These are phyloP conservation scores for Pilatotrama ljubarskyi DNA, from an alignment of 768 basidiomycete species.

Conservation along the genomic window DNA sequence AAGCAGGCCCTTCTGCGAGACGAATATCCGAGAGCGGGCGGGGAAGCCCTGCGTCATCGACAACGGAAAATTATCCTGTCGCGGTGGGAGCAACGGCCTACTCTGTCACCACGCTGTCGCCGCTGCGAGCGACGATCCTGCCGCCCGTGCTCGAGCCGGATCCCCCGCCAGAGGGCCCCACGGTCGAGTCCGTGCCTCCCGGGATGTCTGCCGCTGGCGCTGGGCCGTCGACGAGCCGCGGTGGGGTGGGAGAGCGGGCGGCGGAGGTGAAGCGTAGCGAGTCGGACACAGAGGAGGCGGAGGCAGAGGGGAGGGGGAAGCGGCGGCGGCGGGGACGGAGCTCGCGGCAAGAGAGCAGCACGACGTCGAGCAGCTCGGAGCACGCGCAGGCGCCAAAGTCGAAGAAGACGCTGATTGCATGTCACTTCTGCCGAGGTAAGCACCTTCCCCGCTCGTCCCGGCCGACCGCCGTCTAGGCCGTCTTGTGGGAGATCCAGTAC, in stretches of 20 bases:
- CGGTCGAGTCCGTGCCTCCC: neutral
- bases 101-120: conserved; percentile 15
- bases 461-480: neutral
- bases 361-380: conserved; percentile 19
- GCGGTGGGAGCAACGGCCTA: conserved; percentile 20
- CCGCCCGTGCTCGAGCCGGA: conserved; percentile 3
- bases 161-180: neutral
- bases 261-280: neutral
- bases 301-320: conserved; percentile 5
- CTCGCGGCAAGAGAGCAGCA: conserved; percentile 11
- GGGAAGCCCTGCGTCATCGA: conserved; percentile 8
- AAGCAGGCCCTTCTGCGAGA: conserved; percentile 10
- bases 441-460: conserved; percentile 6
- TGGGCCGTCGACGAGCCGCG: neutral
- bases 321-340: conserved; percentile 2
- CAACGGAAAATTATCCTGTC: conserved; percentile 11
- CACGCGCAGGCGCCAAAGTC: conserved; percentile 22
- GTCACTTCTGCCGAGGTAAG: conserved; percentile 78
- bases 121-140: conserved; percentile 17
- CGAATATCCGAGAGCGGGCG: conserved; percentile 1
- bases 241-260: neutral
- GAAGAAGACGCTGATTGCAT: conserved; percentile 64
- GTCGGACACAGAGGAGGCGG: neutral
- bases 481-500: neutral
- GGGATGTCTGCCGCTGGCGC: neutral